Evolutionary conservation across 345 rosid species (phyloP).

Genomic region (Hypericum androsaemum): DNA sequence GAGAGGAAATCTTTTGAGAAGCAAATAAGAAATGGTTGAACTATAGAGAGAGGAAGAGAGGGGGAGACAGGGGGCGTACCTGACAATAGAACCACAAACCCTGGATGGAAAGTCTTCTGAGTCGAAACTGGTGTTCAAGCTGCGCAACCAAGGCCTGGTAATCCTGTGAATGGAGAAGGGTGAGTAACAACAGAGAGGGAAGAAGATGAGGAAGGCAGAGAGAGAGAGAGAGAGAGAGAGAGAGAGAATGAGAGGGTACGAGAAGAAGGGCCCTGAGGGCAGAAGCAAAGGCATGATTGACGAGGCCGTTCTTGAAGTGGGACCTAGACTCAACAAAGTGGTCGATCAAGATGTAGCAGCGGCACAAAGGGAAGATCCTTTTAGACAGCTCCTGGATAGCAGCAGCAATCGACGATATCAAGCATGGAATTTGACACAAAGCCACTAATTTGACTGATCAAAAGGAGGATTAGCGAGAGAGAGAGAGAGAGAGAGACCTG

Average conservation of each 20-base stretch:
- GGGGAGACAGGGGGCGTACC: constrained; percentile 30
- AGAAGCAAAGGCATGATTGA: constrained; percentile 95
- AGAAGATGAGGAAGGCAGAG: no score
- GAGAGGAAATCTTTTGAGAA: constrained; percentile 14
- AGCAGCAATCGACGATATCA: no score
- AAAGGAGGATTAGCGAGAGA: neutral
- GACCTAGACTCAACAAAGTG: constrained; percentile 95
- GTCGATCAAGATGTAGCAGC: constrained; percentile 72
- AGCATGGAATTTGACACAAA: neutral
- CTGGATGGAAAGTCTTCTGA: constrained; percentile 90
- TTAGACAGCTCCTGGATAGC: constrained; percentile 92
- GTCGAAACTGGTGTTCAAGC: constrained; percentile 94
- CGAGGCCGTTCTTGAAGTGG: constrained; percentile 89
- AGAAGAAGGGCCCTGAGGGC: constrained; percentile 83
- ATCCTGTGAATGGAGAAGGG: constrained; percentile 40
- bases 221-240: no score
- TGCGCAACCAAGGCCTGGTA: constrained; percentile 93
- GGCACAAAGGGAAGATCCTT: constrained; percentile 70
- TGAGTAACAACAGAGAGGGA: no score
- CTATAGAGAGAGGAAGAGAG: constrained; percentile 13
- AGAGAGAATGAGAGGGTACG: constrained; percentile 23
- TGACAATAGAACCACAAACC: constrained; percentile 99
- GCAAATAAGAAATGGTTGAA: constrained; percentile 4
- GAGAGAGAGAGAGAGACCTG: constrained; percentile 37
- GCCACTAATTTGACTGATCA: neutral